phyloP scores from a whole-genome alignment of 768 basidiomycete genomes.

The Kwoniella newhampshirensis region DNA sequence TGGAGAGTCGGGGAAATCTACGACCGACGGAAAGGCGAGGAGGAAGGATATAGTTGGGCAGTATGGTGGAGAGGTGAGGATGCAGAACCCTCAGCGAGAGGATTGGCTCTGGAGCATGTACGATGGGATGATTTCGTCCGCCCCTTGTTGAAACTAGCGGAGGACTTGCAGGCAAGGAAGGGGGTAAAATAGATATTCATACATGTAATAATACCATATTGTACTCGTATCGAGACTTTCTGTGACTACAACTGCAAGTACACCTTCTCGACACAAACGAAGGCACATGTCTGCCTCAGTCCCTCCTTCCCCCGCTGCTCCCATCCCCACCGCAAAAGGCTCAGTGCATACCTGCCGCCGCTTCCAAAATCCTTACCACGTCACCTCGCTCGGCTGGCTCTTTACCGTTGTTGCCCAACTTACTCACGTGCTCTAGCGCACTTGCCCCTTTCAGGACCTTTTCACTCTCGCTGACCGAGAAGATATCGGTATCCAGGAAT shows the following conservation, averaged over 20 bases:
- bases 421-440: slow-evolving; percentile 28
- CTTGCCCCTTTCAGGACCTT: slow-evolving; percentile 31
- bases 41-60: slow-evolving; percentile 20
- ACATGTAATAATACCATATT: background rate
- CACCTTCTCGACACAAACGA: background rate
- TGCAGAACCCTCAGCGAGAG: background rate
- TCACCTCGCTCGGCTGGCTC: slow-evolving; percentile 27
- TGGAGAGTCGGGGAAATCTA: slow-evolving; percentile 13
- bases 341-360: slow-evolving; percentile 38
- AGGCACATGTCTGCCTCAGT: background rate
- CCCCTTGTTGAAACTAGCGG: slow-evolving; percentile 11
- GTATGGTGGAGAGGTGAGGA: slow-evolving; percentile 28
- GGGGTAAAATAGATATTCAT: background rate
- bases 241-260: background rate
- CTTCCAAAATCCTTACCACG: slow-evolving; percentile 42
- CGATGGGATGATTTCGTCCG: slow-evolving; percentile 23
- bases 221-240: background rate
- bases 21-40: background rate
- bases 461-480: slow-evolving; percentile 26
- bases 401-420: slow-evolving; percentile 11
- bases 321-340: background rate
- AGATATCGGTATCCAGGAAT: slow-evolving; percentile 32
- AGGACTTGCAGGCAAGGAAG: background rate
- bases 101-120: slow-evolving; percentile 7
- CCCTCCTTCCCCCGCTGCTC: background rate